These are phyloP conservation scores for Paraconiothyrium brasiliense DNA, from an alignment of 2,329 filamentous ascomycete genomes.

Conservation along the genomic window DNA sequence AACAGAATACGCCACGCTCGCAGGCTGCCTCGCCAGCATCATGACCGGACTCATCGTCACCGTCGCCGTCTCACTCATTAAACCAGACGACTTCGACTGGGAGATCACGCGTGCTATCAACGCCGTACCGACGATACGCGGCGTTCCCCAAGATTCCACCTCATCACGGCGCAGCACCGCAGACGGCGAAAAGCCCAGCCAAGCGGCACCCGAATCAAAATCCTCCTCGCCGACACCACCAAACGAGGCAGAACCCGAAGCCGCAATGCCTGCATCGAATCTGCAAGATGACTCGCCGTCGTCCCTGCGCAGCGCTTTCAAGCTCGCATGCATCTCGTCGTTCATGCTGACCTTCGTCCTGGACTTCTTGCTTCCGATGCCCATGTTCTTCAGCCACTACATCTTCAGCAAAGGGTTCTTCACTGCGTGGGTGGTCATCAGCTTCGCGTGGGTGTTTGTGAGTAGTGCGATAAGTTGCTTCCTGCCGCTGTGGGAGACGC, in stretches of 20 bases:
- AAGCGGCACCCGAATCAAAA: constrained; percentile 10
- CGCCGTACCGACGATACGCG: constrained; percentile 28
- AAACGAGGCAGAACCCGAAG: constrained; percentile 25
- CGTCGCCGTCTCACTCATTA: constrained; percentile 47
- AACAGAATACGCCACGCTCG: constrained; percentile 50
- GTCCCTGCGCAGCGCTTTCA: constrained; percentile 45
- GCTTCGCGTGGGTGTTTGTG: constrained; percentile 55
- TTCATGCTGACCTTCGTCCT: constrained; percentile 52
- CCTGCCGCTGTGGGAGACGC: constrained; percentile 55
- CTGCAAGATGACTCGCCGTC: constrained; percentile 42
- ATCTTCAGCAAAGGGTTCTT: constrained; percentile 54
- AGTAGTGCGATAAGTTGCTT: constrained; percentile 52
- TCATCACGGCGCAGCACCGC: constrained; percentile 19
- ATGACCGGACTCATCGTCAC: constrained; percentile 47
- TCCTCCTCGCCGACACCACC: constrained; percentile 12
- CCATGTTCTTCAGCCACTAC: constrained; percentile 55
- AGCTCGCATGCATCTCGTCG: constrained; percentile 48
- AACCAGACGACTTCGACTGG: constrained; percentile 52
- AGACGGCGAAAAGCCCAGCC: constrained; percentile 22
- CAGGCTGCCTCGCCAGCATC: constrained; percentile 50
- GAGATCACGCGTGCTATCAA: constrained; percentile 52
- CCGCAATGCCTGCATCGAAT: constrained; percentile 23
- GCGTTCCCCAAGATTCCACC: constrained; percentile 18
- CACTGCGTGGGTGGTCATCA: constrained; percentile 53
- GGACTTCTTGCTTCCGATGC: constrained; percentile 53